These are phyloP conservation scores for Jackrogersella multiformis DNA, from an alignment of 495 filamentous ascomycete species.

Conservation along the genomic window DNA sequence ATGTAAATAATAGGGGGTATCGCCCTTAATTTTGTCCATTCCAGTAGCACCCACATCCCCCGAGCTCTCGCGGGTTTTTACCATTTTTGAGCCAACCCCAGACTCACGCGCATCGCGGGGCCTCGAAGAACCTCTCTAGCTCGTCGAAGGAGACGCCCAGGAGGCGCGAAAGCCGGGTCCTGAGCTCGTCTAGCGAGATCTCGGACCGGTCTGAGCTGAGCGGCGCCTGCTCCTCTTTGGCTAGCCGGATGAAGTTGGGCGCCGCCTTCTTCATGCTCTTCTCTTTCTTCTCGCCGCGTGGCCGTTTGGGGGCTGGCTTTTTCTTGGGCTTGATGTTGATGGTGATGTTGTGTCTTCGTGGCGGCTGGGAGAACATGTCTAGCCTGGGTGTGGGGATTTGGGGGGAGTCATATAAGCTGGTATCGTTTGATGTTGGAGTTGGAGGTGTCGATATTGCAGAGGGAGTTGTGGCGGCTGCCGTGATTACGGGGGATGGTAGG, in stretches of 20 bases:
- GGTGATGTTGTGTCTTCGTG: conserved; percentile 3
- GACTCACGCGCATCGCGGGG: conserved; percentile 20
- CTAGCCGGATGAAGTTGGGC: conserved; percentile 4
- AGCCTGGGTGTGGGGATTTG: not conserved
- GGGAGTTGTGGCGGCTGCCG: not conserved
- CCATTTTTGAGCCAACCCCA: not conserved
- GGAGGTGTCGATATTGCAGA: not conserved
- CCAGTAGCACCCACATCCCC: not conserved
- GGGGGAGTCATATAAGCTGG: not conserved
- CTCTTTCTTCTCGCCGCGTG: not conserved
- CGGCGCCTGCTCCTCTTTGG: conserved; percentile 11
- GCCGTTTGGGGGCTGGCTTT: not conserved
- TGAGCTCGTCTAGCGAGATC: conserved; percentile 45
- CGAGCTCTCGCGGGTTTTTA: too few relatives aligned
- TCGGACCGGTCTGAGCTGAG: conserved; percentile 24
- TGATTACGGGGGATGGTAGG: conserved; percentile 14
- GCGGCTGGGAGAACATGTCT: conserved; percentile 33
- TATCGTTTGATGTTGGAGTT: conserved; percentile 1
- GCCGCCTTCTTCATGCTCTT: conserved; percentile 1
- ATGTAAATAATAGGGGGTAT: not conserved
- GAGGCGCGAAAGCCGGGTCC: conserved; percentile 37
- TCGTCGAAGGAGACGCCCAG: conserved; percentile 42
- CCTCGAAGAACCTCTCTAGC: conserved; percentile 41
- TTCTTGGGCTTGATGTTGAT: not conserved
- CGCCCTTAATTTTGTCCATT: not conserved